Conservation (phyloP, 73 alveolate species). For the Effrenium voratum region DNA sequence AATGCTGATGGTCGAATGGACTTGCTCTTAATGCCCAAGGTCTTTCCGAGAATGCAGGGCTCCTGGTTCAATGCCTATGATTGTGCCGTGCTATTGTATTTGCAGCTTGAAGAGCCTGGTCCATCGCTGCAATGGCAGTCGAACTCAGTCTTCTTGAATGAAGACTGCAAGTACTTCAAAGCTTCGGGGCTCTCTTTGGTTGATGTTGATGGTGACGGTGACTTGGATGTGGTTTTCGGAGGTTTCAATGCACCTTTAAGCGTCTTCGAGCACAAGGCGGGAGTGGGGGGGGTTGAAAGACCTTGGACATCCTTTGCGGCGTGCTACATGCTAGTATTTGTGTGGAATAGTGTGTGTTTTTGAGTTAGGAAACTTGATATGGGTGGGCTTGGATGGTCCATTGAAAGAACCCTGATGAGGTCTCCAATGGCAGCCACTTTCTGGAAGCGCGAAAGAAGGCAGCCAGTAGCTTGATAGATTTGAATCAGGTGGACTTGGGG, state of each 20-base stretch:
- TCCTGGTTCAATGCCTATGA: not conserved
- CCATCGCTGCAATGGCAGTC: not conserved
- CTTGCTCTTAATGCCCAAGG: not conserved
- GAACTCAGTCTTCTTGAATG: not conserved
- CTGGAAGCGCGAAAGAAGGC: not conserved
- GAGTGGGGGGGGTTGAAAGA: too few relatives aligned
- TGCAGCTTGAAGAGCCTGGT: not conserved
- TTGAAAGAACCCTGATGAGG: not conserved
- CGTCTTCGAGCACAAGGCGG: not conserved
- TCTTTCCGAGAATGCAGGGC: not conserved
- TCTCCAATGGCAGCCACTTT: not conserved
- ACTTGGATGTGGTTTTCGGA: not conserved
- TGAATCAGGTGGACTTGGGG: not conserved
- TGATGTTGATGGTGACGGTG: slow-evolving; percentile 23
- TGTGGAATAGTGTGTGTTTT: not conserved
- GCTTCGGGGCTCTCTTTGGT: not conserved
- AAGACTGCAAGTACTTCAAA: not conserved
- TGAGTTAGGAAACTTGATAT: not conserved
- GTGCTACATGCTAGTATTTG: too few relatives aligned
- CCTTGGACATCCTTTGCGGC: too few relatives aligned
- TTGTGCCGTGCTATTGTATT: not conserved
- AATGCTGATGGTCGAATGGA: slow-evolving; percentile 23
- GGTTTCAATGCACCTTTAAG: not conserved
- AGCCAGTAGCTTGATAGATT: not conserved
- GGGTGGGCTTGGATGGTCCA: not conserved